Evolutionary conservation across 2,329 filamentous ascomycete genomes (phyloP), one percentile per base, ranked within the genome.

Genomic region (Cercospora canescens): DNA sequence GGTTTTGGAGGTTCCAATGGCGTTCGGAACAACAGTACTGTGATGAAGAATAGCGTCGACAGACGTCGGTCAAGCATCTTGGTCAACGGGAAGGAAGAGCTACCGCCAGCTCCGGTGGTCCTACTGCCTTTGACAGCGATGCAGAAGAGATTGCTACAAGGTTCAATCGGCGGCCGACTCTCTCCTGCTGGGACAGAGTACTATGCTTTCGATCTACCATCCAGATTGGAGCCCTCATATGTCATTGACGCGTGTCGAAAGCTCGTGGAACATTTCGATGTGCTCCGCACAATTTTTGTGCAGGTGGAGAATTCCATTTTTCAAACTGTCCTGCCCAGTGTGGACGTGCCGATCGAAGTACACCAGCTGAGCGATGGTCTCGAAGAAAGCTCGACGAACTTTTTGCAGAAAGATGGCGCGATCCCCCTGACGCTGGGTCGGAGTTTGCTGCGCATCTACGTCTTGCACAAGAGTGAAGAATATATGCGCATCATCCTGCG

Each of bases 241-340:
- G 60, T 55, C 26, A 54, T 62, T 4, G 48, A 56, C 9, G 60
- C 21, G 9, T 62, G 60, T 9, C 60, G 60, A 18, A 65, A 62
- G 34, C 63, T 65, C 18, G 52, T 62, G n/a, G 26, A 62, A 14
- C 63, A 65, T 21, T 65, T 65, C 59, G 63, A 65, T 34, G 34
- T 65, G 35, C 63, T 65, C 28, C 63, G 63, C 32, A 62, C 59
- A 24, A 54, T 65, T 4, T 65, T 65, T 48, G 34, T 62, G 6
- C 58, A 65, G 24, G 21, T 56, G 21, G 50, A 65, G 58, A 30
- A 61, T 50, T n/a, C 30, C n/a, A 26, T 41, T 5, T 61, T 58
- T 34, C 35, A 62, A 30, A 54, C 28, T 12, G 18, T 62, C 11
- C 16, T 65, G 12, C 24, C 63, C 9, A 16, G 39, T 14, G 60